Conservation (phyloP, 495 filamentous ascomycete genomes). For the Aspergillus haitiensis region DNA sequence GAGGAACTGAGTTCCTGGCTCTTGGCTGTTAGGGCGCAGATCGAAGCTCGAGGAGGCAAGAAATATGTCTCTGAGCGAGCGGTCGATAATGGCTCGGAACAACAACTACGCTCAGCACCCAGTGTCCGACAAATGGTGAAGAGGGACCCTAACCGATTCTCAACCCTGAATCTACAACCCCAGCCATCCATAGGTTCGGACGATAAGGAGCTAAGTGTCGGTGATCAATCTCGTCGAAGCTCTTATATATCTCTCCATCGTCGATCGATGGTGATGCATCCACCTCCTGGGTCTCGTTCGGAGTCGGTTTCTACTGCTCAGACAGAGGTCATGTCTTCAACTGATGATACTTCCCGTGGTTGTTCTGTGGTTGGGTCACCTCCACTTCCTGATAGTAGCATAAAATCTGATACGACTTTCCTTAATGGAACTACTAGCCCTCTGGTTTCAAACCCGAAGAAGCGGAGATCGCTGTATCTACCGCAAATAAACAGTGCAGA, state of each 20-base stretch:
- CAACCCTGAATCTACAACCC: conserved; percentile 60
- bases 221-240: conserved; percentile 33
- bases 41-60: conserved; percentile 68
- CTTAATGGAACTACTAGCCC: conserved; percentile 27
- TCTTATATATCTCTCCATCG: conserved; percentile 35
- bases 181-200: conserved; percentile 29
- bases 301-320: conserved; percentile 35
- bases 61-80: conserved; percentile 59
- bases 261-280: conserved; percentile 28
- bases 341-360: conserved; percentile 20
- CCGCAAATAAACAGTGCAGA: conserved; percentile 20
- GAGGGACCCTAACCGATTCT: conserved; percentile 61
- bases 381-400: conserved; percentile 17
- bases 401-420: conserved; percentile 16
- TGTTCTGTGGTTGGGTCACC: conserved; percentile 18
- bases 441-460: conserved; percentile 27
- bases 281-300: conserved; percentile 31
- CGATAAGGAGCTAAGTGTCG: conserved; percentile 33
- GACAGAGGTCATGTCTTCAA: conserved; percentile 30
- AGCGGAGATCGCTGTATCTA: conserved; percentile 31
- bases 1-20: conserved; percentile 86
- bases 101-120: conserved; percentile 44
- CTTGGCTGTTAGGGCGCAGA: conserved; percentile 61
- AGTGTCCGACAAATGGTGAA: conserved; percentile 40
- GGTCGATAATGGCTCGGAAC: conserved; percentile 34